Percentiles rank a stretch among this genome's conserved stretches.
These are phyloP conservation scores for Podospora anserina DNA, from an alignment of 495 filamentous ascomycete species.

Conservation along the genomic window DNA sequence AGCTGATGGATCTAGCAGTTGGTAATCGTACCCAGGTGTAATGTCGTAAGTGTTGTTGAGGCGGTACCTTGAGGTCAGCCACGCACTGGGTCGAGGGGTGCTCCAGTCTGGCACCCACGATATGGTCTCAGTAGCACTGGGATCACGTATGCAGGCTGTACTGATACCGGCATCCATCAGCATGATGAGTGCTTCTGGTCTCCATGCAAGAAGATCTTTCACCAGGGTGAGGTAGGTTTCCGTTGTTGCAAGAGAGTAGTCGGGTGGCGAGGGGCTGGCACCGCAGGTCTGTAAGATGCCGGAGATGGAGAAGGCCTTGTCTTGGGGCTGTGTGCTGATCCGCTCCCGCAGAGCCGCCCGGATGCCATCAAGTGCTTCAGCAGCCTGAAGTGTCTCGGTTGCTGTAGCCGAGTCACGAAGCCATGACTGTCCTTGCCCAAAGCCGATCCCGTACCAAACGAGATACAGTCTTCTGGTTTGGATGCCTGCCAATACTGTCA, in stretches of 20 bases:
- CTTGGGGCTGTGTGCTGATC: neutral
- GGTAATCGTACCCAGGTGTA: neutral
- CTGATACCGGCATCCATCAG: slow-evolving; percentile 10
- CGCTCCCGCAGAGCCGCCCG: slow-evolving; percentile 13
- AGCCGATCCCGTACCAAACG: neutral
- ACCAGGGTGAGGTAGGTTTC: slow-evolving; percentile 5
- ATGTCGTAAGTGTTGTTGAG: slow-evolving; percentile 1
- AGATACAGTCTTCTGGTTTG: neutral
- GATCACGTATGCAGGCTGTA: too few relatives aligned
- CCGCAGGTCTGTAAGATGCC: slow-evolving; percentile 13
- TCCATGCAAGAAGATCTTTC: slow-evolving; percentile 4
- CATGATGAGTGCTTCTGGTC: slow-evolving; percentile 6
- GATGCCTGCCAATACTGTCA: neutral
- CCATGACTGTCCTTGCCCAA: neutral
- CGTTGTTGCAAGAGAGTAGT: slow-evolving; percentile 6
- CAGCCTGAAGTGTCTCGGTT: too few relatives aligned
- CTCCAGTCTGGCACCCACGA: slow-evolving; percentile 19
- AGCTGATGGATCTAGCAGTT: neutral
- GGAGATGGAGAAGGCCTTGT: slow-evolving; percentile 12
- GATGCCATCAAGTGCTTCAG: slow-evolving; percentile 7
- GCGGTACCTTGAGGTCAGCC: slow-evolving; percentile 9
- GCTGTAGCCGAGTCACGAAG: too few relatives aligned
- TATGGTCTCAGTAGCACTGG: neutral
- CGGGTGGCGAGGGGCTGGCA: neutral
- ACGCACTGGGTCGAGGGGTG: neutral